A percentile compares a stretch with the other conserved stretches of the same genome.
phyloP scores from a whole-genome alignment of 768 basidiomycete genomes.

The Phaeotremella skinneri region DNA sequence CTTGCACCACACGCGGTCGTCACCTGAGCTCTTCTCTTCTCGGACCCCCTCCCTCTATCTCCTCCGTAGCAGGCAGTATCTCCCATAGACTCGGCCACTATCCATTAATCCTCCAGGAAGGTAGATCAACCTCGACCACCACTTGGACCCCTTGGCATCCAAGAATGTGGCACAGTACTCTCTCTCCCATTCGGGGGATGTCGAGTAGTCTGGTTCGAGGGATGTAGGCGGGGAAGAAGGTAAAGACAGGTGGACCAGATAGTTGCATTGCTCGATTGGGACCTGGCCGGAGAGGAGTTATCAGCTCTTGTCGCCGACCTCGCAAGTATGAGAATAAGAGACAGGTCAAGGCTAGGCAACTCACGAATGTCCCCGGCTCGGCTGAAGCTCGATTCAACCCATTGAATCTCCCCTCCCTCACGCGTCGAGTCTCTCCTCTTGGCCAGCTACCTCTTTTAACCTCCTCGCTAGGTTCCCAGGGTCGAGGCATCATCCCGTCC shows the following conservation, averaged over 20 bases:
- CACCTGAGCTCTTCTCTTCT: neutral
- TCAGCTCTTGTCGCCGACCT: neutral
- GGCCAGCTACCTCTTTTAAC: slow-evolving; percentile 56
- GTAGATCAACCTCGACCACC: slow-evolving; percentile 75
- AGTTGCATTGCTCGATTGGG: slow-evolving; percentile 71
- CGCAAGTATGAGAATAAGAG: neutral
- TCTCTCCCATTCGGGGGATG: slow-evolving; percentile 66
- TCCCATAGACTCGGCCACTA: slow-evolving; percentile 71
- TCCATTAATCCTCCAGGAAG: slow-evolving; percentile 71
- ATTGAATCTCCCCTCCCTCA: slow-evolving; percentile 68
- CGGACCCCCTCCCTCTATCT: slow-evolving; percentile 5
- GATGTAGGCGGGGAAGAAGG: slow-evolving; percentile 61
- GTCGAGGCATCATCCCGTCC: slow-evolving; percentile 78
- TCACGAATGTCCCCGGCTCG: slow-evolving; percentile 72
- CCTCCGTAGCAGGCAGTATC: slow-evolving; percentile 79
- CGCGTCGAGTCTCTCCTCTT: slow-evolving; percentile 62
- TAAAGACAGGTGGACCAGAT: slow-evolving; percentile 86
- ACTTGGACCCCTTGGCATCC: slow-evolving; percentile 70
- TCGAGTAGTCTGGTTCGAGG: slow-evolving; percentile 74
- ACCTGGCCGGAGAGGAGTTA: slow-evolving; percentile 57
- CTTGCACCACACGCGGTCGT: neutral
- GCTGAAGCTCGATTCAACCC: slow-evolving; percentile 72
- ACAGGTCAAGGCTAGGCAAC: slow-evolving; percentile 42
- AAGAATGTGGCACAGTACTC: slow-evolving; percentile 79
- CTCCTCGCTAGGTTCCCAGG: slow-evolving; percentile 59